Conservation (phyloP, 108 stramenopile species). For the Chaetoceros muelleri region DNA sequence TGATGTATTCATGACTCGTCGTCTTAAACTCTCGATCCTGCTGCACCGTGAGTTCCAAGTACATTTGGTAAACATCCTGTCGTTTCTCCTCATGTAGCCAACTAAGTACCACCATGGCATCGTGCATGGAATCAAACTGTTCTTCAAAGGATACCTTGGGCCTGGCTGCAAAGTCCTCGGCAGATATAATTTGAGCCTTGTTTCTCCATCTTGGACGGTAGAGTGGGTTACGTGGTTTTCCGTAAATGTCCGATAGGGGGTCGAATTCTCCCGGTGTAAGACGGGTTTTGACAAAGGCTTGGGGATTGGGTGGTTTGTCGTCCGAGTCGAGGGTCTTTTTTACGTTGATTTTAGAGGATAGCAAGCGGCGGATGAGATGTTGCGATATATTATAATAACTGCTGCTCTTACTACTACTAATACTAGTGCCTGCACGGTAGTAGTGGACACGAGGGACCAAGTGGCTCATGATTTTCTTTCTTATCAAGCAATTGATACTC, state of each 20-base stretch:
- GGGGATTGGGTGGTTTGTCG: background rate
- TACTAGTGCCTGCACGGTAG: too few relatives aligned
- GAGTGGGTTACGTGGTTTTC: conserved; percentile 25
- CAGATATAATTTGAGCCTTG: conserved; percentile 42
- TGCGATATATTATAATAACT: too few relatives aligned
- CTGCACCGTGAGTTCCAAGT: conserved; percentile 50
- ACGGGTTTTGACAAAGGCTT: background rate
- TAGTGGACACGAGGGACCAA: too few relatives aligned
- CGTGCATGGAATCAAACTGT: conserved; percentile 47
- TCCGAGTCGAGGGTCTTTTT: background rate
- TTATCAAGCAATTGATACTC: too few relatives aligned
- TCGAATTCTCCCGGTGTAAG: background rate
- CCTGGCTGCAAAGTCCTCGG: conserved; percentile 70
- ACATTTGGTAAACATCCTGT: conserved; percentile 44
- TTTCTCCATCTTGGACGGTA: conserved; percentile 47
- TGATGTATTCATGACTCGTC: conserved; percentile 78
- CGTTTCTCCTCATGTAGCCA: conserved; percentile 56
- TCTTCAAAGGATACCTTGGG: conserved; percentile 62
- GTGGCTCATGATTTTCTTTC: too few relatives aligned
- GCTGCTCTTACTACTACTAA: too few relatives aligned
- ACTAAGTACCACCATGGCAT: conserved; percentile 54
- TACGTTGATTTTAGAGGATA: background rate
- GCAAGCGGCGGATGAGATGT: too few relatives aligned
- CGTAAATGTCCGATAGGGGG: background rate
- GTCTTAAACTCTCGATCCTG: conserved; percentile 17